These are phyloP conservation scores for Xylona heveae DNA, from an alignment of 495 filamentous ascomycete genomes.

Conservation along the genomic window DNA sequence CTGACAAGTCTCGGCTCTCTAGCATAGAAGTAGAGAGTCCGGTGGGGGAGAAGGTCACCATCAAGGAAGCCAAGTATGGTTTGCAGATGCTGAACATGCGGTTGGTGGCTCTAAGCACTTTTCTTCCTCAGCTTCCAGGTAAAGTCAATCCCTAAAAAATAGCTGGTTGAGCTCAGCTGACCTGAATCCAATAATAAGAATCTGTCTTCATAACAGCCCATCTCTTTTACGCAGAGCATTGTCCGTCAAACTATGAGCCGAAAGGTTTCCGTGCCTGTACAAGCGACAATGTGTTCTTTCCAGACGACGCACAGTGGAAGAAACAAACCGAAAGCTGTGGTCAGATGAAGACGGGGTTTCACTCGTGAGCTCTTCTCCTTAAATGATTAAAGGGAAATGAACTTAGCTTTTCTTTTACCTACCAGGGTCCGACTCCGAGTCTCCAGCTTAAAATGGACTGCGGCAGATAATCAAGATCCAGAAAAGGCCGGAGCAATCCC, in stretches of 20 bases:
- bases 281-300: constrained; percentile 7
- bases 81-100: constrained; percentile 20
- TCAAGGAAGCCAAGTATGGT: constrained; percentile 15
- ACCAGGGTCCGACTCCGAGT: no score
- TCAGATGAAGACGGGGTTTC: constrained; percentile 11
- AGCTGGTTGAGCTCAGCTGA: neutral
- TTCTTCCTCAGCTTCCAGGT: constrained; percentile 24
- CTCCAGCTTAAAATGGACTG: no score
- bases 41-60: constrained; percentile 15
- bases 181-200: neutral
- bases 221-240: constrained; percentile 24
- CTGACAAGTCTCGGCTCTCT: constrained; percentile 11
- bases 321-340: constrained; percentile 10
- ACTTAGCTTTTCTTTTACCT: no score
- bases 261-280: constrained; percentile 16
- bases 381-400: no score
- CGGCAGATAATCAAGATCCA: no score
- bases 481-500: no score
- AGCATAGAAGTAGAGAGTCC: constrained; percentile 18
- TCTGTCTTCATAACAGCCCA: constrained; percentile 16
- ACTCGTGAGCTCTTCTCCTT: no score
- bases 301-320: constrained; percentile 7
- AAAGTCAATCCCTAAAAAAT: constrained; percentile 2
- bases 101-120: constrained; percentile 16
- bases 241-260: constrained; percentile 18